Base-by-base conservation (phyloP, 2,329 filamentous ascomycete genomes). In the Thelonectria rubi region DNA sequence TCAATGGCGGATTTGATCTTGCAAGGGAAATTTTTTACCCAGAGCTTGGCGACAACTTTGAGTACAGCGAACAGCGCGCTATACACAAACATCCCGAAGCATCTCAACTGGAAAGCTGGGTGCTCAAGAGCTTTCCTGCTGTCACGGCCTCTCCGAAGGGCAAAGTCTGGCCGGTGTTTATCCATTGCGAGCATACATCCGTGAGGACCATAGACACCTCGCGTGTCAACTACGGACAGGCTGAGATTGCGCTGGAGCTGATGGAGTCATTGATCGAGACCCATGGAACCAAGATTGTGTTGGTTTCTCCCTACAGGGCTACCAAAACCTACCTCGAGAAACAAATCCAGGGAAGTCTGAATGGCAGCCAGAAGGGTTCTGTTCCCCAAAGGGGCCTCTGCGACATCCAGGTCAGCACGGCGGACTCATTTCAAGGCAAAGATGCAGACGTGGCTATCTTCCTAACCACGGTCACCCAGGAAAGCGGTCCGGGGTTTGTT, bases 371-470 rank as follows among this genome's bases (percentile, higher is more conserved):
- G 3, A 24, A 47, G 5, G 5, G n/a, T 3, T 14, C 26, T 26
- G 37, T 15, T 7, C 6, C n/a, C 0, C 10, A 51, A 7, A 34
- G 21, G 15, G 15, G 40, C 11, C 24, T 52, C 21, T 24, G 15
- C 4, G 21, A 10, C 7, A 12, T 55, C 15, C 17, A 58, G n/a
- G 42, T 53, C 42, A 47, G 49, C 26, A 48, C 55, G 17, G 32
- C 55, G 3, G 55, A 43, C 42, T 52, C 69, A 5, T 62, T 55
- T 12, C 59, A 49, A 4, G 54, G 59, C n/a, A 62, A 58, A 40
- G 54, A 55, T 14, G 54, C 32, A 2, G 43, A 24, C 17, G 43
- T 58, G 2, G 49, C 46, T 6, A 58, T 58, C n/a, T 62, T 58
- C 26, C 45, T 58, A 14, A 58, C 48, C 14, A 51, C 54, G 0